Evolutionary conservation across 257 asterid species (phyloP).

Genomic region (Plectranthus barbatus): DNA sequence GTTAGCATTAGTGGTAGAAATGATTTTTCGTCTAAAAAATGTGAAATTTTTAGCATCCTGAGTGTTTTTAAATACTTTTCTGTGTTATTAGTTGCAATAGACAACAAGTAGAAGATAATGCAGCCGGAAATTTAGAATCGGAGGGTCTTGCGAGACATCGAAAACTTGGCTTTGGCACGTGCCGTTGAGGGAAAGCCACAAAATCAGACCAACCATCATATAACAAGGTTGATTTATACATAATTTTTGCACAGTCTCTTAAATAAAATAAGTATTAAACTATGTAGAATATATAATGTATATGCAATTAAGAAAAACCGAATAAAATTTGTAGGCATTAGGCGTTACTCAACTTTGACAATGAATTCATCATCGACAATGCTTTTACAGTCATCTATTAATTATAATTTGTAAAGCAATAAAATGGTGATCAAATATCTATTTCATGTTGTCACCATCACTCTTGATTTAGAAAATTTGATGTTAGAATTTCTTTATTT

Average conservation of each 20-base stretch:
- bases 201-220: slow-evolving; percentile 16
- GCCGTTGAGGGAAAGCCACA: slow-evolving; percentile 34
- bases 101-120: slow-evolving; percentile 39
- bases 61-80: not conserved
- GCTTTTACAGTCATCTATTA: not conserved
- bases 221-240: too few species aligned
- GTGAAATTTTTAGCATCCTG: not conserved
- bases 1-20: too few species aligned
- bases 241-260: too few species aligned
- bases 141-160: slow-evolving; percentile 65
- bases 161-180: slow-evolving; percentile 43
- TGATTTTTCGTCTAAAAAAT: too few species aligned
- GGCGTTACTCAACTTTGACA: not conserved
- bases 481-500: too few species aligned
- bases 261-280: too few species aligned
- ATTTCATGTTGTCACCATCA: not conserved
- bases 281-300: too few species aligned
- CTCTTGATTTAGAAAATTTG: too few species aligned
- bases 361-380: too few species aligned
- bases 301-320: not conserved
- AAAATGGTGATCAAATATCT: not conserved
- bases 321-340: not conserved
- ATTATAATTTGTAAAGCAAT: not conserved
- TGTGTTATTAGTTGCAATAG: slow-evolving; percentile 29
- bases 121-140: slow-evolving; percentile 40